Percentiles rank a stretch among this genome's conserved stretches.
Conservation (phyloP, 192 early-diverging fungal genomes). For the Spinellus fusiger region DNA sequence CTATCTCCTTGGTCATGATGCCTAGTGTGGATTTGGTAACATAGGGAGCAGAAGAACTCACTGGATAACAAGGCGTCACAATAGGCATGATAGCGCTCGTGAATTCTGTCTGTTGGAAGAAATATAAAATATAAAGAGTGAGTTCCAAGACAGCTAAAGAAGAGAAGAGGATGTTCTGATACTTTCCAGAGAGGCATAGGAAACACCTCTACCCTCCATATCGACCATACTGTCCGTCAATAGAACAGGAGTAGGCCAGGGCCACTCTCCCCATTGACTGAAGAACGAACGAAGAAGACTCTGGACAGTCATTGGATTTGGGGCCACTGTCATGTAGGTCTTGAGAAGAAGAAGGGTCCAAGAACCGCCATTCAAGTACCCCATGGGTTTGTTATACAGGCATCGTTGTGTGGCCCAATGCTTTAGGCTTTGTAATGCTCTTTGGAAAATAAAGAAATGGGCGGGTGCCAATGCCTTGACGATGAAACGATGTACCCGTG, state of each 20-base stretch:
- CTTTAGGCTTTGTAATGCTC: constrained; percentile 18
- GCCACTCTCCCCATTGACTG: constrained; percentile 16
- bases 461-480: not conserved
- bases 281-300: constrained; percentile 16
- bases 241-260: constrained; percentile 19
- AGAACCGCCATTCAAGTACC: constrained; percentile 26
- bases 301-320: not conserved
- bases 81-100: constrained; percentile 19
- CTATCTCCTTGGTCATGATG: constrained; percentile 13
- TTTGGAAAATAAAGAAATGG: constrained; percentile 1
- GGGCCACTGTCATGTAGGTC: constrained; percentile 5
- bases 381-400: constrained; percentile 26
- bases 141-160: not conserved
- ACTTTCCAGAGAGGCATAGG: constrained; percentile 6
- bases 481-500: constrained; percentile 21
- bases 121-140: not conserved
- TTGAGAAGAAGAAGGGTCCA: constrained; percentile 22
- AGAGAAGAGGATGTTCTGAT: not conserved
- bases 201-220: not conserved
- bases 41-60: constrained; percentile 11
- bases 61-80: constrained; percentile 27
- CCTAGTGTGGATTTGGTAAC: constrained; percentile 17
- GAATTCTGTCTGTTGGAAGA: constrained; percentile 7
- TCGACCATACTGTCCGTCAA: constrained; percentile 9
- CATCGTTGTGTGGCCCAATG: constrained; percentile 22